phyloP scores from a whole-genome alignment of 2,329 filamentous ascomycete species.

The Curvularia sp. region DNA sequence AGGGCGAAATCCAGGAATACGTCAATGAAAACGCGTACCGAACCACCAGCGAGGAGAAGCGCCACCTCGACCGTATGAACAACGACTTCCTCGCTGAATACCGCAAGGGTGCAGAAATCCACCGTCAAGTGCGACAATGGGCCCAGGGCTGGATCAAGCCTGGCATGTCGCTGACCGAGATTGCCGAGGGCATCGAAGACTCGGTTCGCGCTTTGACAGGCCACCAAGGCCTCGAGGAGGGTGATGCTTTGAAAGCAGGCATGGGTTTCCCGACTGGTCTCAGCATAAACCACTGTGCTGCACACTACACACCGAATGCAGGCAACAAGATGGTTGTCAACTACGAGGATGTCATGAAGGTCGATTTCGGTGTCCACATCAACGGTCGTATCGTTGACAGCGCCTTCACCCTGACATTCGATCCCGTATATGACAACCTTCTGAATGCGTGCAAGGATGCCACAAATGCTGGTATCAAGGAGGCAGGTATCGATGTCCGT shows the following conservation, averaged over 20 bases:
- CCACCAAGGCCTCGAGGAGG: slow-evolving; percentile 77
- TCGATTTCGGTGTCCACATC: slow-evolving; percentile 74
- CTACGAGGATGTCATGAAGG: slow-evolving; percentile 74
- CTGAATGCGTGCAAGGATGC: slow-evolving; percentile 71
- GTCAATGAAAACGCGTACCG: slow-evolving; percentile 77
- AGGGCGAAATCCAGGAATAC: slow-evolving; percentile 81
- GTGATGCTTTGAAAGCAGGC: slow-evolving; percentile 77
- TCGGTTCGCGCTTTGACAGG: slow-evolving; percentile 78
- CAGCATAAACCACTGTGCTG: slow-evolving; percentile 83
- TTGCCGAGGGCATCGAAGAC: slow-evolving; percentile 87
- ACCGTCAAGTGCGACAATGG: slow-evolving; percentile 85
- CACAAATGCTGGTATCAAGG: slow-evolving; percentile 78
- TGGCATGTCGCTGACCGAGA: slow-evolving; percentile 79
- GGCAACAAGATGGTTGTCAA: slow-evolving; percentile 78
- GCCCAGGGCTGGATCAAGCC: slow-evolving; percentile 82
- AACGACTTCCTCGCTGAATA: slow-evolving; percentile 82
- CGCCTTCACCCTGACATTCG: slow-evolving; percentile 73
- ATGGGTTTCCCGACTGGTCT: slow-evolving; percentile 88
- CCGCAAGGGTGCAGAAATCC: slow-evolving; percentile 84
- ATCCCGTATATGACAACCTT: slow-evolving; percentile 72
- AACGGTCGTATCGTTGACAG: slow-evolving; percentile 75
- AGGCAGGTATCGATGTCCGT: slow-evolving; percentile 90
- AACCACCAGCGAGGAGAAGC: slow-evolving; percentile 84
- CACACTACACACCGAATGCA: slow-evolving; percentile 86
- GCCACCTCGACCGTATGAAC: slow-evolving; percentile 80